Evolutionary conservation across 1,284 basidiomycete genomes (phyloP).

Genomic region (Omphalotus olearius): DNA sequence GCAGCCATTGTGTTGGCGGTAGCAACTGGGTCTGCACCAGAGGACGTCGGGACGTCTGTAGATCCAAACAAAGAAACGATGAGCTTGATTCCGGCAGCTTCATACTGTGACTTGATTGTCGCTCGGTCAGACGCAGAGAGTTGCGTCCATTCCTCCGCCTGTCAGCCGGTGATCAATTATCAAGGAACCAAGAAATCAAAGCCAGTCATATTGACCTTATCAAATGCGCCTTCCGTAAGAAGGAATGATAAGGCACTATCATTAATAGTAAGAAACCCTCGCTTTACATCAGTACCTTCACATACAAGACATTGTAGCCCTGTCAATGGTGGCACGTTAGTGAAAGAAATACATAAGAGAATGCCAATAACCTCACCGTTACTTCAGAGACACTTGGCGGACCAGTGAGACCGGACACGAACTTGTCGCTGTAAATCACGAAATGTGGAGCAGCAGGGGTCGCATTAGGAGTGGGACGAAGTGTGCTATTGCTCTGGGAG

Average conservation of each 20-base stretch:
- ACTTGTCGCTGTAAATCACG: constrained; percentile 46
- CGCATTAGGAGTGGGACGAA: background rate
- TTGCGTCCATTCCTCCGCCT: constrained; percentile 35
- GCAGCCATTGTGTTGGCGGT: constrained; percentile 46
- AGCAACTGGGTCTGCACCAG: constrained; percentile 37
- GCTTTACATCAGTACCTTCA: background rate
- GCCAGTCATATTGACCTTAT: constrained; percentile 31
- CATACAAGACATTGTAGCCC: constrained; percentile 40
- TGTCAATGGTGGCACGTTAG: constrained; percentile 11
- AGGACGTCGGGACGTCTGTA: constrained; percentile 46
- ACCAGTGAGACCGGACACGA: constrained; percentile 33
- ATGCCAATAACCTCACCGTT: constrained; percentile 24
- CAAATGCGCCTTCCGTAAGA: constrained; percentile 44
- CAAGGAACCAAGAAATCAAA: background rate
- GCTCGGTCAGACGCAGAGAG: constrained; percentile 38
- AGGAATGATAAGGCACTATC: constrained; percentile 47
- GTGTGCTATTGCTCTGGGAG: too few relatives aligned
- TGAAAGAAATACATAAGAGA: background rate
- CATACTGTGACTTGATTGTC: constrained; percentile 44
- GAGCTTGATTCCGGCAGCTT: constrained; percentile 51
- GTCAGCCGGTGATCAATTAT: too few relatives aligned
- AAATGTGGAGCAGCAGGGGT: constrained; percentile 36
- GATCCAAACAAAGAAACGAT: constrained; percentile 56
- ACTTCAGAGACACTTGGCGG: constrained; percentile 40
- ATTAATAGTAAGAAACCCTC: background rate